Evolutionary conservation across 1,139 yeast species (phyloP), one percentile per base, ranked within the genome.

Genomic region (Geotrichum siamense): DNA sequence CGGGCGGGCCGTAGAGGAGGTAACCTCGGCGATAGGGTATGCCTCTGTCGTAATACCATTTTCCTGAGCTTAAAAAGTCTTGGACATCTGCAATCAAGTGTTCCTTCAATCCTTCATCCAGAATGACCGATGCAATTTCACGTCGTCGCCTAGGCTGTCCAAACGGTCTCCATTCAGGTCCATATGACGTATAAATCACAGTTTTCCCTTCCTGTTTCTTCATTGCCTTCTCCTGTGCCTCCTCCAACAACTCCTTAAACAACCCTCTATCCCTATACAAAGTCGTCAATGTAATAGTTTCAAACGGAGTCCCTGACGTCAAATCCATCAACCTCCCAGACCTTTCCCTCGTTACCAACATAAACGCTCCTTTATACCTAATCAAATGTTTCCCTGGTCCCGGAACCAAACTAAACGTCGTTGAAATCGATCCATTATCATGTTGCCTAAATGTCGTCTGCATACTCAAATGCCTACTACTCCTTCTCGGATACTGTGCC

Each of bases 131-230:
- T 4, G 84, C 91, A 30, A 89, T 65, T 39, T 81, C 68, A 56
- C 99, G 73, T 64, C 91, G 89, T 54, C 81, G 81, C 53, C 96
- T 73, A 1, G 99, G 97, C 59, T 83, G 93, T 1, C 99, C 99
- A 68, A 91, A 91, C 2, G 96, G 95, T 55, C 98, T 72, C 99
- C 99, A 91, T 59, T 91, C 99, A 12, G 96, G 96, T 1, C 97
- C 98, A 84, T 93, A 89, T 2, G 96, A 83, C 1, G 96, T 86
- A 63, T 76, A 91, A 5, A 91, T 69, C 8, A 91, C 98, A 0
- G 98, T 91, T 58, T 87, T 89, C 9, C 98, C 98, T 58, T 87
- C 95, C 49, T 84, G 81, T 31, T 82, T 75, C 58, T 78, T 79
- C 61, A 87, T 71, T 0, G 97, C 97, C 67, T 85, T 64, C 37